Base-by-base conservation (phyloP, 257 asterid species). In the Lavandula angustifolia region DNA sequence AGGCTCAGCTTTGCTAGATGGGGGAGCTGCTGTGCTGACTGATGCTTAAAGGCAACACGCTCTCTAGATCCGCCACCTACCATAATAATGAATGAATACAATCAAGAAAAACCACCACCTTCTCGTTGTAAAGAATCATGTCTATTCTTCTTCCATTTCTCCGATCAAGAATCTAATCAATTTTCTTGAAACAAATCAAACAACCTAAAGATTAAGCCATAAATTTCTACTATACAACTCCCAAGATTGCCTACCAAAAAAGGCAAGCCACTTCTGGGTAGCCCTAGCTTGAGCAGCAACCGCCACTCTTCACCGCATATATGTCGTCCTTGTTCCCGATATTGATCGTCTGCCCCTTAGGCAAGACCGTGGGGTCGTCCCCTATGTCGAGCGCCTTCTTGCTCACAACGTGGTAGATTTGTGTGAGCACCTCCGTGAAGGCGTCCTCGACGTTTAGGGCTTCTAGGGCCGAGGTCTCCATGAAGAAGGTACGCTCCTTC, bases 381-480 rank as follows among this genome's bases (percentile, higher is more conserved):
- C 92, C 92, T 1, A 78, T 73, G 53, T 89, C 95, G 3, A 89
- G 87, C 4, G 89, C 86, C 74, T 83, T 86, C 73, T 80, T 65
- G 73, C 95, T 78, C 0, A 81, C 91, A 8, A 82, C 88, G 9
- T 84, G 85, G 67, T 88, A 84, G 69, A 88, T 88, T 70, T 81
- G 92, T 1, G 92, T 77, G 55, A 89, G 78, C 22, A 89, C 96
- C 68, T 89, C 91, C 0, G 96, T 86, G 75, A 89, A 89, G 3
- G 95, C 90, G 2, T 79, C 78, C 56, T 89, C 96, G 6, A 89
- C 91, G 38, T 89, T 89, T 52, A 86, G 32, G 35, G 95, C 85
- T 62, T 89, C 95, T 3, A 86, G 75, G 4, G 96, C 95, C 1
- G 95, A 89, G 3, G 96, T 89, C 48, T 89, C 96, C 91, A 89